Percentiles rank a stretch among this genome's conserved stretches.
Evolutionary conservation across 345 rosid species (phyloP).

Genomic region (Dipteronia dyeriana): DNA sequence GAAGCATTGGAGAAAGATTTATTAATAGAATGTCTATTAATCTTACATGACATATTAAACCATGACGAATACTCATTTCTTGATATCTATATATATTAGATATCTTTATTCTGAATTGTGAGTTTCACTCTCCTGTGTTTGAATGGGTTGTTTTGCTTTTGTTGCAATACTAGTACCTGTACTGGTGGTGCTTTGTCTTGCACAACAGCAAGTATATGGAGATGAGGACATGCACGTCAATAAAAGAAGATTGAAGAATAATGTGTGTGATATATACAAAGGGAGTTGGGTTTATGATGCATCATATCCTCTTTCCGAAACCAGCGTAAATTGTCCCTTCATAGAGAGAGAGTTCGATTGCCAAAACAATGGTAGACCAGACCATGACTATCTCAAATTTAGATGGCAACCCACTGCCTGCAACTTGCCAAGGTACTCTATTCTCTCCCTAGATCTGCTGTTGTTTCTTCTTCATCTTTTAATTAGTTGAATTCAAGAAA

Average conservation of each 20-base stretch:
- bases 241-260: neutral
- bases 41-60: too few species aligned
- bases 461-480: neutral
- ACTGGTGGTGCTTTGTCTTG: neutral
- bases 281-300: slow-evolving; percentile 70
- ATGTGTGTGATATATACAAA: slow-evolving; percentile 34
- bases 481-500: neutral
- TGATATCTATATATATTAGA: too few species aligned
- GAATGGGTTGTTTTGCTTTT: slow-evolving; percentile 13
- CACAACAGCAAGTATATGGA: neutral
- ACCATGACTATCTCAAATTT: slow-evolving; percentile 55
- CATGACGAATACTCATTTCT: too few species aligned
- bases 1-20: too few species aligned
- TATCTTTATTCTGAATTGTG: neutral
- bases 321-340: slow-evolving; percentile 45
- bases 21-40: too few species aligned
- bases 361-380: slow-evolving; percentile 54
- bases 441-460: neutral
- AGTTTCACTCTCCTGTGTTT: neutral
- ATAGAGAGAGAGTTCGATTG: slow-evolving; percentile 58
- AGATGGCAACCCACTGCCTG: slow-evolving; percentile 66
- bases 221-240: neutral
- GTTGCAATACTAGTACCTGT: neutral
- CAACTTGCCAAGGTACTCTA: slow-evolving; percentile 49
- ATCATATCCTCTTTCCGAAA: slow-evolving; percentile 53